Base-by-base conservation (phyloP, 371 early-diverging fungal genomes). In the Apophysomyces ossiformis region DNA sequence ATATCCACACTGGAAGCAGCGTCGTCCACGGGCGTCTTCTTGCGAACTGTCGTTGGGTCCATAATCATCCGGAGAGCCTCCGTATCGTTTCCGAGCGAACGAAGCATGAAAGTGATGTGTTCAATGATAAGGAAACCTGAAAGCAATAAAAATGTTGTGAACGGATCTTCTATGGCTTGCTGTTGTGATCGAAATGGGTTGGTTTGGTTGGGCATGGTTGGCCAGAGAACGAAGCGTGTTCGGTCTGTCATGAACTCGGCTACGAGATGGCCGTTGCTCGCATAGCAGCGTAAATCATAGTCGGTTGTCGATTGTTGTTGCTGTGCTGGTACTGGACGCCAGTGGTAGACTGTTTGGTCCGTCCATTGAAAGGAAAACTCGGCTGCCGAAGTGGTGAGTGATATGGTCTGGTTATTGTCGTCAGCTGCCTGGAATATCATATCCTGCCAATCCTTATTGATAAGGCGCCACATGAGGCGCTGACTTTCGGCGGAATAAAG, bases 1-100 rank as follows among this genome's bases (percentile, higher is more conserved):
- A 47, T 62, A 58, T 68, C 68, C 12, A 75, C 77, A n/a, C 54
- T 50, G 1, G 45, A 56, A 61, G 62, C 41, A 21, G 62, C 47
- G 16, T 61, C 57, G 35, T 61, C 62, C 15, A 57, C 32, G 5
- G 57, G 37, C 35, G 57, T 37, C 35, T 43, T 37, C 54, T 58
- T 65, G 35, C 38, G 59, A 44, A 56, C 26, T 41, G 39, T 57
- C 11, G 46, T 57, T 43, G 37, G 37, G 32, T 62, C 46, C 58
- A 69, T 67, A 36, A 75, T 70, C 38, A 72, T 35, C 37, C 66
- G 68, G n/a, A 78, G 56, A 1, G 78, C 75, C 7, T 78, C 73
- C 18, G 65, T 58, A 12, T 71, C 71, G 35, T 69, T 68, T 21
- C 78, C 75, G n/a, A 78, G 36, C 1, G 78, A 75, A 37, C 65